phyloP scores from a whole-genome alignment of 805 yeast genomes.

The Candida railenensis region DNA sequence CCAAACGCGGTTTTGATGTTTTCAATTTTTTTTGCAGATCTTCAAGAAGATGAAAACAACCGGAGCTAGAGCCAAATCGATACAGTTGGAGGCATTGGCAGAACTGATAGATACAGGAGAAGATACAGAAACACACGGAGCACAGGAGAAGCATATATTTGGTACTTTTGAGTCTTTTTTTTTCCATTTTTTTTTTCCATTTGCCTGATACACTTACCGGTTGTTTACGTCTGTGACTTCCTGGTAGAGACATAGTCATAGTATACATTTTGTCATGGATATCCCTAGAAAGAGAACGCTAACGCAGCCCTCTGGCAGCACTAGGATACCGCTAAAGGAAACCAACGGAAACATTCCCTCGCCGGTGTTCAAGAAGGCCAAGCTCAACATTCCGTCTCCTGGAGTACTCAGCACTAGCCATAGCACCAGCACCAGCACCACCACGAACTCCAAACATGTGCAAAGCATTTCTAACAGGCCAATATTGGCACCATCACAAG shows the following conservation, averaged over 20 bases:
- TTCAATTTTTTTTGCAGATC: neutral
- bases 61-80: too few species aligned
- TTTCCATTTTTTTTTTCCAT: too few species aligned
- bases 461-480: neutral
- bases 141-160: neutral
- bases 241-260: too few species aligned
- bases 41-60: neutral
- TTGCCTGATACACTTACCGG: too few species aligned
- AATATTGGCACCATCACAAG: neutral
- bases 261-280: too few species aligned
- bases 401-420: neutral
- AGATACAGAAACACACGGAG: too few species aligned
- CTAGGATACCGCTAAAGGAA: slow-evolving; percentile 38
- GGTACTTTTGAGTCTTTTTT: neutral
- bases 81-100: too few species aligned
- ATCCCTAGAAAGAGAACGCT: neutral
- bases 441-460: neutral
- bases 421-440: neutral
- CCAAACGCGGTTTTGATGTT: slow-evolving; percentile 1
- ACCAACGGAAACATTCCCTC: slow-evolving; percentile 40
- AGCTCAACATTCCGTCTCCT: slow-evolving; percentile 10
- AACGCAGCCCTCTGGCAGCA: neutral
- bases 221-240: neutral
- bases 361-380: slow-evolving; percentile 33
- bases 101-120: too few species aligned